A percentile compares a stretch with the other conserved stretches of the same genome.
phyloP scores from a whole-genome alignment of 441 rosid species.

The Theobroma grandiflorum region DNA sequence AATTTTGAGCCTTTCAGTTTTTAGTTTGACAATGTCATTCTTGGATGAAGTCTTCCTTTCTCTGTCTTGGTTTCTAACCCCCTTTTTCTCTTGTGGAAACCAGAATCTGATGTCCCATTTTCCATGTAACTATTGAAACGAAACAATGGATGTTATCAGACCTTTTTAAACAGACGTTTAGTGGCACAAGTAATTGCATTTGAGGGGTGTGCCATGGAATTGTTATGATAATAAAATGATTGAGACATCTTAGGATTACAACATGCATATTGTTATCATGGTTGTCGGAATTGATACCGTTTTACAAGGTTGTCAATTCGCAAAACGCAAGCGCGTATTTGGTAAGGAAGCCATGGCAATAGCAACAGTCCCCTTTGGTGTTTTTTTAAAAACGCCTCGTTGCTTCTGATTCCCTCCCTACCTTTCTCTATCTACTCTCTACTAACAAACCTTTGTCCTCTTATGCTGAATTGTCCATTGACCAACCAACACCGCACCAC shows the following conservation, averaged over 20 bases:
- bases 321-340: constrained; percentile 9
- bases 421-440: not conserved
- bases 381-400: constrained; percentile 16
- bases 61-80: not conserved
- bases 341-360: not conserved
- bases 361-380: not conserved
- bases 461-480: constrained; percentile 27
- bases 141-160: too few relatives aligned
- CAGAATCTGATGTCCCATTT: not conserved
- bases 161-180: too few relatives aligned
- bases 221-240: not conserved
- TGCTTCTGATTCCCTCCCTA: constrained; percentile 30
- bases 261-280: not conserved
- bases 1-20: not conserved
- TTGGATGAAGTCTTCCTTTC: not conserved
- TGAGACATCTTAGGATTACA: not conserved
- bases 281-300: constrained; percentile 10
- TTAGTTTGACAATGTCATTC: not conserved
- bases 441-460: constrained; percentile 25
- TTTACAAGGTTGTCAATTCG: not conserved
- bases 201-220: too few relatives aligned
- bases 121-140: not conserved
- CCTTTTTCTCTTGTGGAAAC: not conserved
- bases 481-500: constrained; percentile 33
- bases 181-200: too few relatives aligned